Conservation (phyloP, 352 stramenopile species). For the Globisporangium nunn region DNA sequence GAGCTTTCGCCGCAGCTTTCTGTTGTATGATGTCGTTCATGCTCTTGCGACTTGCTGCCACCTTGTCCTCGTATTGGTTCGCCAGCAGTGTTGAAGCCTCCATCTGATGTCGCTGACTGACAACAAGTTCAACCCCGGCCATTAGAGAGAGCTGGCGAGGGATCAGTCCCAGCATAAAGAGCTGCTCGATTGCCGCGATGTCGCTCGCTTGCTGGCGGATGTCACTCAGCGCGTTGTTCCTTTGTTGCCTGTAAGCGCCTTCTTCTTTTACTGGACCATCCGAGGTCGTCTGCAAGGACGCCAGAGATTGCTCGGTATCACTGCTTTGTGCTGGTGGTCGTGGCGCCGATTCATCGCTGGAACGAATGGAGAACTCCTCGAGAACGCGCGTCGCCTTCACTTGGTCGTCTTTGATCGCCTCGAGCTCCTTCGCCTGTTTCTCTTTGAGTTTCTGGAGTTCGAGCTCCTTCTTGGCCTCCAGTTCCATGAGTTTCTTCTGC, state of each 20-base stretch:
- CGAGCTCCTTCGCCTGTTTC: constrained; percentile 34
- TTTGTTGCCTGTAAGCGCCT: background rate
- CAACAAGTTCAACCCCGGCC: constrained; percentile 44
- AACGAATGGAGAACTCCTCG: constrained; percentile 1
- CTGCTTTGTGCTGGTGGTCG: no score
- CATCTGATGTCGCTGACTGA: constrained; percentile 43
- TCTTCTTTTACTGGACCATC: background rate
- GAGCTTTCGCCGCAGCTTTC: constrained; percentile 42
- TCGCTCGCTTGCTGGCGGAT: constrained; percentile 36
- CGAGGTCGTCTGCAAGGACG: no score
- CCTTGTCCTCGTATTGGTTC: constrained; percentile 18
- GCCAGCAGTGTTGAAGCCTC: constrained; percentile 35
- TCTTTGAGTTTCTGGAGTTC: constrained; percentile 41
- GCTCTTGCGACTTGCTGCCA: constrained; percentile 17
- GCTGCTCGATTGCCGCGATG: constrained; percentile 41
- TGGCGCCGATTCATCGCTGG: background rate
- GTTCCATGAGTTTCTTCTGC: constrained; percentile 62
- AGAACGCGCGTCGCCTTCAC: constrained; percentile 19
- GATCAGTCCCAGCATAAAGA: constrained; percentile 43
- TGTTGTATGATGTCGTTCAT: constrained; percentile 37
- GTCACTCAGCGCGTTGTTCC: background rate
- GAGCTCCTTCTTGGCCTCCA: constrained; percentile 58
- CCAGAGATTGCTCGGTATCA: background rate
- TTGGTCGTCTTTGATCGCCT: constrained; percentile 26
- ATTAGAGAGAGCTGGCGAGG: constrained; percentile 46